Evolutionary conservation across 371 early-diverging fungal genomes (phyloP), one percentile per base, ranked within the genome.

Genomic region (Mucor sp.): DNA sequence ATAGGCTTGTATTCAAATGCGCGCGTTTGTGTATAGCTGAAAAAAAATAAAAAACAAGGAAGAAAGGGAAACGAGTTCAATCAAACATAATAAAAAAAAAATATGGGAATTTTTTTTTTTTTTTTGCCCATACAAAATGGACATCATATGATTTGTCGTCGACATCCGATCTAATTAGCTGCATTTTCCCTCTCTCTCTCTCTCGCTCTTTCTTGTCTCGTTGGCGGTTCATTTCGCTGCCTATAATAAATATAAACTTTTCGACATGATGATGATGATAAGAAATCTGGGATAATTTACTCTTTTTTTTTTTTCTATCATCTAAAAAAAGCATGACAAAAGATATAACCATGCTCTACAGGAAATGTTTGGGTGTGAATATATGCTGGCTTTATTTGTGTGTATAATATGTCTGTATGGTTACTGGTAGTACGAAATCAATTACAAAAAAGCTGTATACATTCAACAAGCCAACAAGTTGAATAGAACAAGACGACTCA

Each of bases 81-180:
- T 27, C 53, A 53, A 53, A 53, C 25, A 53, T 15, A 25, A 53
- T 21, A 32, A 32, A 35, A 21, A 32, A 33, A 59, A 59, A 59
- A 23, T 53, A 53, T 53, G 53, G 35, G 58, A 32, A 30, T 58
- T 58, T 58, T 33, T 58, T 32, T 58, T 12, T 30, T 58, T 58
- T 58, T 33, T 58, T 32, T 58, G 25, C 28, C 47, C 53, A 53
- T 27, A 53, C 53, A 47, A 47, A 47, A 21, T 47, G 47, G 47
- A 47, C 53, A 53, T 53, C 53, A 53, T 53, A 19, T 53, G 53
- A 53, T 53, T 53, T 53, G 53, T 27, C 27, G 53, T 48, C 53
- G 14, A 27, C 23, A 53, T 53, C 53, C 27, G 53, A 27, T 27
- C 25, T 15, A 53, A 53, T 53, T 27, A 53, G 53, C 53, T 27